These are phyloP conservation scores for Massariosphaeria phaeospora DNA, from an alignment of 495 filamentous ascomycete species.

Conservation along the genomic window DNA sequence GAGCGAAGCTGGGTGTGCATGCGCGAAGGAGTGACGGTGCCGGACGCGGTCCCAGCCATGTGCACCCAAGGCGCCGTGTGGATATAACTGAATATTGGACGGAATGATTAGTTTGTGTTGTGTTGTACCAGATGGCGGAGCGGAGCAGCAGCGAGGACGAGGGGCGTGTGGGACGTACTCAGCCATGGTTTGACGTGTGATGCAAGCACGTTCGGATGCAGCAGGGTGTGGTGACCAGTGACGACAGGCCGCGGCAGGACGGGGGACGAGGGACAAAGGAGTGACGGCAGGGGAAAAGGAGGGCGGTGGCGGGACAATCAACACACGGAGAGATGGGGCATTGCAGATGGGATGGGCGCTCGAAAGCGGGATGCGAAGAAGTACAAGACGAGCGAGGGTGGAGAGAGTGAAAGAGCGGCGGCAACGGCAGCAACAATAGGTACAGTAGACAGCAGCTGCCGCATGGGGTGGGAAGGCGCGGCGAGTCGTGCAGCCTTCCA, in stretches of 20 bases:
- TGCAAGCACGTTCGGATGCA: slow-evolving; percentile 4
- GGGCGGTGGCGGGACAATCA: slow-evolving; percentile 1
- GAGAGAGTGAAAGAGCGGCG: no score
- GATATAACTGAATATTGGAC: slow-evolving; percentile 16
- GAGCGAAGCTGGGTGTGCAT: slow-evolving; percentile 29
- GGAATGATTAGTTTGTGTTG: slow-evolving; percentile 8
- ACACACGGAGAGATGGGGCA: slow-evolving; percentile 4
- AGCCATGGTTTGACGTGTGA: slow-evolving; percentile 22
- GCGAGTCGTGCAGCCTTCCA: no score
- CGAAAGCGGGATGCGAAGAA: background rate
- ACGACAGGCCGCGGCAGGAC: slow-evolving; percentile 11
- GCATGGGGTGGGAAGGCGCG: no score
- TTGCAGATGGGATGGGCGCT: background rate
- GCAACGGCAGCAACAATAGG: no score
- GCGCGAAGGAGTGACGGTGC: slow-evolving; percentile 24
- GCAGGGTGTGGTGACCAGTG: slow-evolving; percentile 2
- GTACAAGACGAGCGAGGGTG: background rate
- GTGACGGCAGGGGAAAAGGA: slow-evolving; percentile 15
- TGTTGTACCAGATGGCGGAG: slow-evolving; percentile 3
- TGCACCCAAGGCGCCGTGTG: slow-evolving; percentile 24
- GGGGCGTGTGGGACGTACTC: slow-evolving; percentile 25
- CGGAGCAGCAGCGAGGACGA: background rate
- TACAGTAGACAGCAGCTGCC: no score
- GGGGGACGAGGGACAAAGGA: slow-evolving; percentile 26
- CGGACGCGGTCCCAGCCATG: slow-evolving; percentile 8